Base-by-base conservation (phyloP, 306 rosid species). In the Castanopsis chinensis region DNA sequence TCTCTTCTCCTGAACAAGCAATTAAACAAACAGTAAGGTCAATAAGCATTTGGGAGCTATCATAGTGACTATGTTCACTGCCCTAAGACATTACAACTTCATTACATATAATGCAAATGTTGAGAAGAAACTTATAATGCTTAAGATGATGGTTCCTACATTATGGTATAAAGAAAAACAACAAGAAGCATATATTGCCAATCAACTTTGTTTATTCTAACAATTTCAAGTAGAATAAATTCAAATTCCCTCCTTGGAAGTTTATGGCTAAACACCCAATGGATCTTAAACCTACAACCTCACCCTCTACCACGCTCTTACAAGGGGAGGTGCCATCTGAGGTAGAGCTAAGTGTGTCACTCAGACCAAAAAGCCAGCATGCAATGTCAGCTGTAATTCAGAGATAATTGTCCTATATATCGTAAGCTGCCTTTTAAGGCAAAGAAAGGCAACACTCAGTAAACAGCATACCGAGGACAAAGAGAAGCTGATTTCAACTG, bases 1-100 rank as follows among this genome's bases (percentile, higher is more conserved):
- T 86, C 94, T 87, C 97, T 92, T 83, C 99, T 92, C 84, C 99
- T 94, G 78, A 14, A 60, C 79, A 72, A 58, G 77, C 57, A 76
- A 67, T 72, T 13, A 17, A 21, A 43, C 23, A 21, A 73, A 15
- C 3, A 10, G 43, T 76, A 54, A 63, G 27, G 37, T 67, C 58
- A 68, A 74, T 77, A 51, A 28, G 41, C 64, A 75, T 12, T 17
- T 37, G 58, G 78, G 28, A 70, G 37, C 53, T 73, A 23, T 32
- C 20, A 65, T 19, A 65, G 55, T 6, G 65, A 58, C 37, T 27
- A 43, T 18, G 5, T 72, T 41, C 32, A 21, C 33, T 18, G 74
- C 55, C 27, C 11, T 21, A 23, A 5, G 55, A 45, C 32, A 69
- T n/a, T 43, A 37, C 19, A 37, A 12, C 30, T 33, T 37, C 54